Evolutionary conservation across 2,329 filamentous ascomycete species (phyloP).

Genomic region (Zymoseptoria pseudotritici): DNA sequence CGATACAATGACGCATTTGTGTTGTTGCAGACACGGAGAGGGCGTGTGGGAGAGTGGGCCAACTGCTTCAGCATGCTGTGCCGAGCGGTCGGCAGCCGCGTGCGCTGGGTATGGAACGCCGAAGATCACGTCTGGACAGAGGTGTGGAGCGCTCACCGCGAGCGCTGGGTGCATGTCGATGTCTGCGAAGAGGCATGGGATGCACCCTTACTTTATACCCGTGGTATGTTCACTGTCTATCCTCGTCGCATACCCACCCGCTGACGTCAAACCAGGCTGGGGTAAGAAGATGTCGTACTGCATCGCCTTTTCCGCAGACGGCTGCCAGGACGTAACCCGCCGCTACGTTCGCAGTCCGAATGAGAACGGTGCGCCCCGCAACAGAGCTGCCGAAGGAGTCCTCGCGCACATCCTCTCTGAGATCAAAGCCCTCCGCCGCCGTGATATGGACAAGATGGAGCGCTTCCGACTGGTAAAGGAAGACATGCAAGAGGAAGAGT

Average conservation of each 20-base stretch:
- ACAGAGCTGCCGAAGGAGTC: conserved; percentile 77
- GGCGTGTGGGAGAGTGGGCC: conserved; percentile 90
- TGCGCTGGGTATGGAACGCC: conserved; percentile 96
- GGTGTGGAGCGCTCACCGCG: conserved; percentile 88
- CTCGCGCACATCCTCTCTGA: conserved; percentile 87
- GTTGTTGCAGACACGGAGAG: conserved; percentile 74
- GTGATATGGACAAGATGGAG: conserved; percentile 79
- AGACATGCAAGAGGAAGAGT: conserved; percentile 65
- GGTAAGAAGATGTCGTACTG: conserved; percentile 95
- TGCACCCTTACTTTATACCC: conserved; percentile 81
- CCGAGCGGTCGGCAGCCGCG: conserved; percentile 79
- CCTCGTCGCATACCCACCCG: background rate
- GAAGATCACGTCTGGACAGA: conserved; percentile 98
- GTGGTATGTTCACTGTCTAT: conserved; percentile 48
- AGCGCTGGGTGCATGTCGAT: conserved; percentile 95
- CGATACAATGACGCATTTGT: conserved; percentile 94
- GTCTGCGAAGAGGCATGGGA: conserved; percentile 94
- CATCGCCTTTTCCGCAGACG: conserved; percentile 91
- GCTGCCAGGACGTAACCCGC: conserved; percentile 59
- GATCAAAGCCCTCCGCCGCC: conserved; percentile 74
- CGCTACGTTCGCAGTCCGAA: conserved; percentile 62
- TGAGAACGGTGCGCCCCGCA: conserved; percentile 66
- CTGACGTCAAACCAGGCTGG: conserved; percentile 55
- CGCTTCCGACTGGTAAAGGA: conserved; percentile 75
- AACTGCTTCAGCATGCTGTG: conserved; percentile 99